Base-by-base conservation (phyloP, 2,329 filamentous ascomycete genomes). In the Phialocephala subalpina region DNA sequence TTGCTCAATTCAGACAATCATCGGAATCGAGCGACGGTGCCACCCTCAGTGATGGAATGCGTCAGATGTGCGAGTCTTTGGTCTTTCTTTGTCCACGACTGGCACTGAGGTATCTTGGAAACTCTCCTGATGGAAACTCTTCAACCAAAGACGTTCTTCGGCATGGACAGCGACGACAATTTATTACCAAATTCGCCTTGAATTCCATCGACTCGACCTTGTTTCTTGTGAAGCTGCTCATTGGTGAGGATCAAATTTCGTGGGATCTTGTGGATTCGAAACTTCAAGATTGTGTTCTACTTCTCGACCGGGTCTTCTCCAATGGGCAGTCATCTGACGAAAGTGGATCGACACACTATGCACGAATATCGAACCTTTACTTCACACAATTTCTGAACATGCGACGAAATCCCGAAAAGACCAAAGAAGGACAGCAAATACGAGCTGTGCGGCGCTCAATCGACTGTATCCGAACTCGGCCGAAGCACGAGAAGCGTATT, bases 311-410 rank as follows among this genome's bases (percentile, higher is more conserved):
- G 59, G 79, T 89, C 53, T 27, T 11, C 25, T 33, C 25, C 8
- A 53, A 53, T 29, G 49, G 27, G 11, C 11, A 27, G 12, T 33
- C 25, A 3, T 14, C 25, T 11, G 25, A 33, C 9, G 11, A 33
- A 1, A 18, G 14, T 18, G 70, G 77, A 22, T 71, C 75, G n/a
- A 81, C 80, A 1, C 87, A 88, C 69, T 82, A 86, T 64, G 84
- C 90, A 67, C 92, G 89, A 72, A 85, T 93, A 29, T 93, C 91
- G 0, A 90, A 91, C 71, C 82, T 92, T 2, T 92, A 92, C 74
- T 93, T 90, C 75, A 81, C 87, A n/a, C 82, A 86, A 57, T 87
- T 88, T 73, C 78, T 85, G 20, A 80, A 82, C 53, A 75, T 87
- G 66, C 79, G 82, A 16, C 86, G 85, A 58, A 77, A 80, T 27